Conservation (phyloP, 2,329 filamentous ascomycete genomes). For the Hypoxylon sp. region DNA sequence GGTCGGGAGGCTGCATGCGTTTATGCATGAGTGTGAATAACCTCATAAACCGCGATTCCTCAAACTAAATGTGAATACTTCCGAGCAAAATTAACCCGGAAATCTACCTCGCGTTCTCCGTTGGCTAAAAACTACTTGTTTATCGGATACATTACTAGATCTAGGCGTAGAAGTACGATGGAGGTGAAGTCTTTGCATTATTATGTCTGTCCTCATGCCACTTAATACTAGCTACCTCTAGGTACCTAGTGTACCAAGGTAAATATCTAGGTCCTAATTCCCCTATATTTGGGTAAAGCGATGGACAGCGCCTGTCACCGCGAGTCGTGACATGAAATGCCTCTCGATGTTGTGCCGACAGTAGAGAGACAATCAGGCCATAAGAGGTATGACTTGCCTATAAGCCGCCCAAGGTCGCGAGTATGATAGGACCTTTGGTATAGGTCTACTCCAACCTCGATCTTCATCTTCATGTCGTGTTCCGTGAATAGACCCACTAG, state of each 20-base stretch:
- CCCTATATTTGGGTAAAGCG: not conserved
- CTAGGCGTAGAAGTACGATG: not conserved
- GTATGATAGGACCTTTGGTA: not conserved
- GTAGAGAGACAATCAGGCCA: not conserved
- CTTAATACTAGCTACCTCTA: not conserved
- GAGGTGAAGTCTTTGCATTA: not conserved
- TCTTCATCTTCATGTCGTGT: not conserved
- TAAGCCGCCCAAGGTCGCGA: not conserved
- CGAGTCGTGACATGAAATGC: not conserved
- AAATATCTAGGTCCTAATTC: too few species aligned
- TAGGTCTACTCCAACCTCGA: not conserved
- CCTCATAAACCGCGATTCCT: not conserved
- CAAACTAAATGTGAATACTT: too few species aligned
- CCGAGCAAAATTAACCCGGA: too few species aligned
- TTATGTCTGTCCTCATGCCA: not conserved
- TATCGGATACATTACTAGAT: not conserved
- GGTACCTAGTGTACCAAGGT: too few species aligned
- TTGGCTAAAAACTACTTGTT: not conserved
- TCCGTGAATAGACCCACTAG: not conserved
- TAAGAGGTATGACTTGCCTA: not conserved
- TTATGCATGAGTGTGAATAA: not conserved
- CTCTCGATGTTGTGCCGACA: not conserved
- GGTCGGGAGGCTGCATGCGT: not conserved
- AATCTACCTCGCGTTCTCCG: too few species aligned
- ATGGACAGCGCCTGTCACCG: not conserved